phyloP scores from a whole-genome alignment of 805 yeast genomes.

The Saccharomyces kudriavzevii region DNA sequence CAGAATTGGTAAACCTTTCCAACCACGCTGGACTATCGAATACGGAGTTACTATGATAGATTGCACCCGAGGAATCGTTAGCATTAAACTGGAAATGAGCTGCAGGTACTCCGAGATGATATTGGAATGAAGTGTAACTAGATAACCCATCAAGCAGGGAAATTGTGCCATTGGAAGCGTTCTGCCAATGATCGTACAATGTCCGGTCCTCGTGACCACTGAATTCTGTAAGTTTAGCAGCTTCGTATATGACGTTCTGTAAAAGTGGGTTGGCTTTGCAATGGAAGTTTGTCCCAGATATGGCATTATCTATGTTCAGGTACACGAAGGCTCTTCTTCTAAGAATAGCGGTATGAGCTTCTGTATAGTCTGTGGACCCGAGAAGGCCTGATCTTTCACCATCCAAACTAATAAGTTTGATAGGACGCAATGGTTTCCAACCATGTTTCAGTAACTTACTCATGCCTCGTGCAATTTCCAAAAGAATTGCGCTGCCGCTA shows the following conservation, averaged over 20 bases:
- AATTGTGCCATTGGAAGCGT: constrained; percentile 32
- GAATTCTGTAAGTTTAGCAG: constrained; percentile 40
- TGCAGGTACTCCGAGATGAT: constrained; percentile 60
- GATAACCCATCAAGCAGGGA: constrained; percentile 42
- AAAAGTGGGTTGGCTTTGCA: constrained; percentile 53
- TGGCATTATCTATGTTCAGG: constrained; percentile 42
- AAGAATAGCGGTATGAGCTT: constrained; percentile 41
- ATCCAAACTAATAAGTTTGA: constrained; percentile 71
- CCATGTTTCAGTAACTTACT: constrained; percentile 39
- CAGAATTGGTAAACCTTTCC: constrained; percentile 43
- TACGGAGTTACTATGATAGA: constrained; percentile 50
- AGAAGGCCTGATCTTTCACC: constrained; percentile 67
- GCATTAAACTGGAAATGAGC: constrained; percentile 39
- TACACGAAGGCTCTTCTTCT: constrained; percentile 47
- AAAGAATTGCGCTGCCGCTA: constrained; percentile 40
- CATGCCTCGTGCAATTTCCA: constrained; percentile 48
- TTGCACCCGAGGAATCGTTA: constrained; percentile 36
- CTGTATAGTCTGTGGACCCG: constrained; percentile 76
- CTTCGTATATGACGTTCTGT: constrained; percentile 36
- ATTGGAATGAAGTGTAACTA: constrained; percentile 54
- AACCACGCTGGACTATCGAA: constrained; percentile 55
- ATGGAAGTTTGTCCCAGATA: constrained; percentile 42
- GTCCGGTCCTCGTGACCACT: constrained; percentile 33
- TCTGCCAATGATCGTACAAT: constrained; percentile 43
- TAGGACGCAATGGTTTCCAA: constrained; percentile 68